Evolutionary conservation across 371 early-diverging fungal genomes (phyloP).

Genomic region (Lichtheimia ramosa): DNA sequence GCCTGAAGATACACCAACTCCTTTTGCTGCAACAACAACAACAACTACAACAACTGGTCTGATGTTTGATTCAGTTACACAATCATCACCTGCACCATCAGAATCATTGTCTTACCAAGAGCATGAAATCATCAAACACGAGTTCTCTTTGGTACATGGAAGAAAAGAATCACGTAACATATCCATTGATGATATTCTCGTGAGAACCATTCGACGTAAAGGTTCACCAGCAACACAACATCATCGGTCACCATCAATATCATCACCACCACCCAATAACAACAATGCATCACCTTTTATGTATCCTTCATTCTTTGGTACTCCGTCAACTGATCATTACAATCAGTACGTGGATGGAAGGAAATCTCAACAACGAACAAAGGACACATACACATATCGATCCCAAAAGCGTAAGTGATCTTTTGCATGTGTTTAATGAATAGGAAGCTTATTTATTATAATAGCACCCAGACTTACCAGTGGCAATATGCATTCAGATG

Average conservation of each 20-base stretch:
- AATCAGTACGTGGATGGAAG: constrained; percentile 1
- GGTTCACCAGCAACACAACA: too few relatives aligned
- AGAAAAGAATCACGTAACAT: not conserved
- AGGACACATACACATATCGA: too few relatives aligned
- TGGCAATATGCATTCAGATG: too few relatives aligned
- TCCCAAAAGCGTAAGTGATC: too few relatives aligned
- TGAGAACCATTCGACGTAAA: not conserved
- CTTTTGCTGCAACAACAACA: not conserved
- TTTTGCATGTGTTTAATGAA: too few relatives aligned
- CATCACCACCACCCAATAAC: not conserved
- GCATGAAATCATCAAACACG: too few relatives aligned
- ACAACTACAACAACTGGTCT: not conserved
- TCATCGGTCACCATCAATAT: too few relatives aligned
- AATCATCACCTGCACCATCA: not conserved
- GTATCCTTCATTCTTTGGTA: constrained; percentile 6
- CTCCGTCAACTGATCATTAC: constrained; percentile 11
- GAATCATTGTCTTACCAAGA: too few relatives aligned
- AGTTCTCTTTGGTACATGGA: too few relatives aligned
- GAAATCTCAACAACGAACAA: not conserved
- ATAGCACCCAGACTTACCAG: too few relatives aligned
- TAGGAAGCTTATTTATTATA: too few relatives aligned
- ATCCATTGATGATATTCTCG: not conserved
- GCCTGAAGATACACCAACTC: not conserved
- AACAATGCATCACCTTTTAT: constrained; percentile 11
- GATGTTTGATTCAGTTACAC: not conserved